phyloP scores from a whole-genome alignment of 495 filamentous ascomycete genomes.

The Paragyromitra xinjiangensis region DNA sequence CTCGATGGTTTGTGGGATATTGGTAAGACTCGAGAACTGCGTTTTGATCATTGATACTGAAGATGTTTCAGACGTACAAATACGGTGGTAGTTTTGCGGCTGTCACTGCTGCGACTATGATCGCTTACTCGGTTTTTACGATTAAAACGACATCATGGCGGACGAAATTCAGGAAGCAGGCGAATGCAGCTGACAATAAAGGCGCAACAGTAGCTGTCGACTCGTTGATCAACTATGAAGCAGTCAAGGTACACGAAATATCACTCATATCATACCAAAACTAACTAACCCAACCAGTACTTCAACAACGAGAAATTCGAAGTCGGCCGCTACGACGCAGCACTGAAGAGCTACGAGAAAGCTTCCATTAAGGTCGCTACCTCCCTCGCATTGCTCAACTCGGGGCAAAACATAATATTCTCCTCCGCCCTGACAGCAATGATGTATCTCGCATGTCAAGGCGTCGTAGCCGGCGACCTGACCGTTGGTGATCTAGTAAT shows the following conservation, averaged over 20 bases:
- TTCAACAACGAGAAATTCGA: slow-evolving; percentile 99
- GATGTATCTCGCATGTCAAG: slow-evolving; percentile 95
- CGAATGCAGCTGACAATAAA: slow-evolving; percentile 94
- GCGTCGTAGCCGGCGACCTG: slow-evolving; percentile 78
- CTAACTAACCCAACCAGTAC: slow-evolving; percentile 63
- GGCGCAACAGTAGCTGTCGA: slow-evolving; percentile 96
- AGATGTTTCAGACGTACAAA: slow-evolving; percentile 76
- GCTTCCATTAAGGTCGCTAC: slow-evolving; percentile 96
- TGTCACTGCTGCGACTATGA: slow-evolving; percentile 90
- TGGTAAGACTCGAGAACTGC: slow-evolving; percentile 62
- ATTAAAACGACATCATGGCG: slow-evolving; percentile 95
- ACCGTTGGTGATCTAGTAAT: slow-evolving; percentile 98
- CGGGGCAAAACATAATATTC: slow-evolving; percentile 98
- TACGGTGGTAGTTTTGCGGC: slow-evolving; percentile 91
- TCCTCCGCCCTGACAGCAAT: slow-evolving; percentile 92
- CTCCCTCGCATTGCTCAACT: slow-evolving; percentile 89
- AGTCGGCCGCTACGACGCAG: slow-evolving; percentile 86
- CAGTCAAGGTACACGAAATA: slow-evolving; percentile 71
- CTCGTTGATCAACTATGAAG: slow-evolving; percentile 97
- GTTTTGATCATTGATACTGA: slow-evolving; percentile 35
- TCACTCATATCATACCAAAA: not conserved
- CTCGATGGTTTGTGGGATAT: slow-evolving; percentile 89
- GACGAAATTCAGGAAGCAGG: slow-evolving; percentile 92
- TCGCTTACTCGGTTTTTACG: slow-evolving; percentile 91
- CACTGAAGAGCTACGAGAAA: slow-evolving; percentile 85